Evolutionary conservation across 1,284 basidiomycete species (phyloP).

Genomic region (Fomitiporia mediterranea): DNA sequence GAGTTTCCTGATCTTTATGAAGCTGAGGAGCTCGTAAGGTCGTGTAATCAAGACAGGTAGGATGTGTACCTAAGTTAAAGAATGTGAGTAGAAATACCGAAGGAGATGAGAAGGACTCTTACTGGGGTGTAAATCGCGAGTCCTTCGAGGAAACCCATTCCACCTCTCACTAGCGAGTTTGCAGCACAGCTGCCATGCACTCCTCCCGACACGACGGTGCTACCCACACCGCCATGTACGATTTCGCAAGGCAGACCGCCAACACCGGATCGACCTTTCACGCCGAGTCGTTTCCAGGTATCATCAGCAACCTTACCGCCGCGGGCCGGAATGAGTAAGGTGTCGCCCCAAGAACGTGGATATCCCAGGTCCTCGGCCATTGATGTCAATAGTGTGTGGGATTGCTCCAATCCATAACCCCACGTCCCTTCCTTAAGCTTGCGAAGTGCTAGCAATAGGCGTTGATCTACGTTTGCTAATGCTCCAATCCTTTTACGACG

Average conservation of each 20-base stretch:
- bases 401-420: conserved; percentile 48
- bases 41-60: conserved; percentile 57
- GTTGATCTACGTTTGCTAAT: conserved; percentile 60
- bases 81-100: conserved; percentile 14
- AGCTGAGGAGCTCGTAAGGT: conserved; percentile 47
- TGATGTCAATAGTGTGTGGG: conserved; percentile 37
- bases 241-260: conserved; percentile 73
- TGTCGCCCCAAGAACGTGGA: conserved; percentile 59
- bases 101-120: conserved; percentile 24
- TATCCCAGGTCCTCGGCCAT: conserved; percentile 53
- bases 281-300: conserved; percentile 51
- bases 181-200: conserved; percentile 51
- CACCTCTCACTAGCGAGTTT: conserved; percentile 49
- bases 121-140: conserved; percentile 66
- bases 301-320: conserved; percentile 48
- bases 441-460: conserved; percentile 50
- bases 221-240: conserved; percentile 53
- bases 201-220: conserved; percentile 32
- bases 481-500: conserved; percentile 50
- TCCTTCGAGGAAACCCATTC: conserved; percentile 56
- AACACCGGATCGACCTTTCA: conserved; percentile 44
- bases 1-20: conserved; percentile 35
- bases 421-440: conserved; percentile 48
- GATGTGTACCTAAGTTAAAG: conserved; percentile 54
- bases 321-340: conserved; percentile 49